Conservation (phyloP, 2,329 filamentous ascomycete species). For the Aspergillus pseudoterreus region DNA sequence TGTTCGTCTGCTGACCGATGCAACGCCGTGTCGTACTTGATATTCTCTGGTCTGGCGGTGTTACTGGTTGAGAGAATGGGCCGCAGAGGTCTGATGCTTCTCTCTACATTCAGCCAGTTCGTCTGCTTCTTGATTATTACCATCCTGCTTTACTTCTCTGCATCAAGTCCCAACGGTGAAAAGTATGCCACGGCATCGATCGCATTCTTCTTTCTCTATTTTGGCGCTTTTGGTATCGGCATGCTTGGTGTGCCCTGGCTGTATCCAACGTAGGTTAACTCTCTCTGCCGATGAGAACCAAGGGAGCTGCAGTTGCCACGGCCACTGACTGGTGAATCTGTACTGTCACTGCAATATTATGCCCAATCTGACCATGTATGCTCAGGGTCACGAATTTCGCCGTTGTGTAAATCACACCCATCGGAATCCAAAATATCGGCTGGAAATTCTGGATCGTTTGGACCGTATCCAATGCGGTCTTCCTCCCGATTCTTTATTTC, state of each 20-base stretch:
- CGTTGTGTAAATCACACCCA: constrained; percentile 45
- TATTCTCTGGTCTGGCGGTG: constrained; percentile 47
- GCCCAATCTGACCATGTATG: constrained; percentile 9
- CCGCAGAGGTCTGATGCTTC: constrained; percentile 56
- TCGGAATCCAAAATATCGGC: constrained; percentile 38
- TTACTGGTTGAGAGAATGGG: constrained; percentile 51
- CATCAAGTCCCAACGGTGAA: background rate
- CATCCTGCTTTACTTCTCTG: constrained; percentile 44
- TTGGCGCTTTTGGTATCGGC: constrained; percentile 49
- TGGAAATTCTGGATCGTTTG: constrained; percentile 47
- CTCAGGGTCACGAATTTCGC: constrained; percentile 24
- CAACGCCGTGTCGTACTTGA: constrained; percentile 50
- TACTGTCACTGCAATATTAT: constrained; percentile 13
- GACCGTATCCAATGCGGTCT: constrained; percentile 44
- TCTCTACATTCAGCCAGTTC: constrained; percentile 48
- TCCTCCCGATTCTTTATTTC: constrained; percentile 47
- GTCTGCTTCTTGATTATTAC: constrained; percentile 53
- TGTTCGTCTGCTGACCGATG: constrained; percentile 55
- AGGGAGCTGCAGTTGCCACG: constrained; percentile 46
- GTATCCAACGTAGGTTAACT: constrained; percentile 45
- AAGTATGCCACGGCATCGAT: constrained; percentile 33
- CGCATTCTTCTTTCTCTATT: constrained; percentile 52
- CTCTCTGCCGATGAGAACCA: constrained; percentile 45
- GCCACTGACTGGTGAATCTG: constrained; percentile 47
- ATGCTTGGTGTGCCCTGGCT: constrained; percentile 40